Conservation (phyloP, 31 red algal species). For the Odonthalia washingtoniensis region DNA sequence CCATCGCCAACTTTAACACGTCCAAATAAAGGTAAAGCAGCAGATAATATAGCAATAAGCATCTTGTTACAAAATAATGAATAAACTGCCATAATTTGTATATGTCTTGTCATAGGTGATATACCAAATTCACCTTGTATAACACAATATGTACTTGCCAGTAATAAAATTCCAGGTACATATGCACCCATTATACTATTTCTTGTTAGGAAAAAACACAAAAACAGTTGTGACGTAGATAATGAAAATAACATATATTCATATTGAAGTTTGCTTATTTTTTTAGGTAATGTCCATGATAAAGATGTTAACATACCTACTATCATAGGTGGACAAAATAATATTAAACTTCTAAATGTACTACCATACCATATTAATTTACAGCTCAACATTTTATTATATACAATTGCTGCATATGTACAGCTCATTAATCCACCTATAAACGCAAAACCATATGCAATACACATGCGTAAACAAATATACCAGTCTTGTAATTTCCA, state of each 20-base stretch:
- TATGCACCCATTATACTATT: constrained; percentile 57
- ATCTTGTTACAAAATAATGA: constrained; percentile 21
- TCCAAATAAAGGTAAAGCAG: constrained; percentile 49
- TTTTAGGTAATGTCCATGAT: constrained; percentile 36
- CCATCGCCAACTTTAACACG: constrained; percentile 35
- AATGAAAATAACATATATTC: constrained; percentile 66
- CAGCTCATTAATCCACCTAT: constrained; percentile 50
- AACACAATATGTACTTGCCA: constrained; percentile 42
- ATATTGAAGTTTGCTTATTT: constrained; percentile 30
- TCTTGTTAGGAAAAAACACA: constrained; percentile 4
- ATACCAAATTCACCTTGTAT: constrained; percentile 17
- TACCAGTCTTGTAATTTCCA: constrained; percentile 19
- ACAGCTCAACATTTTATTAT: constrained; percentile 16
- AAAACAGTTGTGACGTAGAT: constrained; percentile 5
- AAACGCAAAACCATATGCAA: constrained; percentile 21
- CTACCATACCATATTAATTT: constrained; percentile 64
- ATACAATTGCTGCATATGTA: constrained; percentile 61
- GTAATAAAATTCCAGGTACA: constrained; percentile 39
- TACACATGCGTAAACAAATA: constrained; percentile 43
- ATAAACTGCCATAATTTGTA: constrained; percentile 25
- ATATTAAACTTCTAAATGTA: background rate
- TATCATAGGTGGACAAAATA: constrained; percentile 54
- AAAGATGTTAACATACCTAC: constrained; percentile 55
- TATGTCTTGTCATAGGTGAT: constrained; percentile 46
- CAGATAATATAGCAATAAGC: constrained; percentile 8